Evolutionary conservation across 2,329 filamentous ascomycete genomes (phyloP).

Genomic region (Penicillium sp.): DNA sequence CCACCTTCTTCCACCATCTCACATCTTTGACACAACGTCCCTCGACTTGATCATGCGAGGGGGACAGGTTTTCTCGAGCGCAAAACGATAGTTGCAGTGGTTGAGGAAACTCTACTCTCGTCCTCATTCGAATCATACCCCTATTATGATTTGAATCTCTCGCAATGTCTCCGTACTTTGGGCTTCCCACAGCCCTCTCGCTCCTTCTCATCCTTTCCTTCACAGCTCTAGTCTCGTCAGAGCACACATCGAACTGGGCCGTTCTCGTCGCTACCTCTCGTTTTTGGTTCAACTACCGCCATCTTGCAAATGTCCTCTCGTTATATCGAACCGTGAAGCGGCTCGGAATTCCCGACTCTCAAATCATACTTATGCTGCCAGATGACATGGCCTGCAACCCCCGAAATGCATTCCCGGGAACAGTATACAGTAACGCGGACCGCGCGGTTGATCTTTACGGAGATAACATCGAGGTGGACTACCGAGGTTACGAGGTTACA

Average conservation of each 20-base stretch:
- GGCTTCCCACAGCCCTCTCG: conserved; percentile 32
- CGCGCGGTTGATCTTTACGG: conserved; percentile 95
- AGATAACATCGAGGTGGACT: conserved; percentile 99
- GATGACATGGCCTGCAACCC: conserved; percentile 99
- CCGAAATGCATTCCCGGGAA: conserved; percentile 95
- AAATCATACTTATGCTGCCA: conserved; percentile 99
- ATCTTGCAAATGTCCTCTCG: conserved; percentile 95
- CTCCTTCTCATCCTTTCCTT: conserved; percentile 29
- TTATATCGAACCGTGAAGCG: conserved; percentile 98
- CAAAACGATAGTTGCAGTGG: conserved; percentile 2
- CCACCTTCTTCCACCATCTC: conserved; percentile 3
- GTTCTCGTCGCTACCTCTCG: conserved; percentile 98
- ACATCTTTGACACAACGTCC: neutral
- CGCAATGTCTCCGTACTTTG: conserved; percentile 34
- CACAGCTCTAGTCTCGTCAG: conserved; percentile 29
- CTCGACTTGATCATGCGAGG: conserved; percentile 10
- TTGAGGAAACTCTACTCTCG: neutral
- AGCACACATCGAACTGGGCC: conserved; percentile 97
- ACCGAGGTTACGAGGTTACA: conserved; percentile 96
- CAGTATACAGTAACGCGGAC: conserved; percentile 97
- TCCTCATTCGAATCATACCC: conserved; percentile 3
- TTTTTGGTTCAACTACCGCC: conserved; percentile 99
- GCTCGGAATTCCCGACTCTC: conserved; percentile 94
- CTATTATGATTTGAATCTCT: conserved; percentile 27
- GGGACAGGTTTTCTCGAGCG: neutral